Conservation (phyloP, 768 basidiomycete genomes). For the Gloeopeniophorella convolvens region DNA sequence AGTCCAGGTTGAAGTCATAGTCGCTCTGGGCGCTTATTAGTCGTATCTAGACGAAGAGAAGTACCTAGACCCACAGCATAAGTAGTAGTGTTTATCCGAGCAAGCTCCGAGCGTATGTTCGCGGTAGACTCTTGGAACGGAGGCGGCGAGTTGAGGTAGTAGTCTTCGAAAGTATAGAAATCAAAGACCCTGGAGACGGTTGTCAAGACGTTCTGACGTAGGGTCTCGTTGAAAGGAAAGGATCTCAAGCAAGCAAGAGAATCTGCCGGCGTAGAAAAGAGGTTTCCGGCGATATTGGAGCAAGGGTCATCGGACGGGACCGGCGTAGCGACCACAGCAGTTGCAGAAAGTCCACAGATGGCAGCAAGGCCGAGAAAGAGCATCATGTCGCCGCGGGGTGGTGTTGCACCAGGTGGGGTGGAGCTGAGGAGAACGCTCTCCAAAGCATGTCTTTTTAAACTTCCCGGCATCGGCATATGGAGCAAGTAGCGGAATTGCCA, state of each 20-base stretch:
- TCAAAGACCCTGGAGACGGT: conserved; percentile 30
- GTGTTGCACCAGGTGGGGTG: background rate
- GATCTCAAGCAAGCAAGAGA: conserved; percentile 22
- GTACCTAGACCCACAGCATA: conserved; percentile 33
- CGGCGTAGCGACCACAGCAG: background rate
- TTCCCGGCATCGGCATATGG: conserved; percentile 1
- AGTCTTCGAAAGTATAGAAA: conserved; percentile 38
- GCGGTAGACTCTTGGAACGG: conserved; percentile 41
- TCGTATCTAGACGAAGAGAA: background rate
- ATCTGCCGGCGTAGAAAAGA: background rate
- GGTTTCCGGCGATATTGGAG: background rate
- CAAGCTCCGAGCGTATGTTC: conserved; percentile 45
- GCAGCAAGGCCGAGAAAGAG: background rate
- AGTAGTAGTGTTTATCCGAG: conserved; percentile 40
- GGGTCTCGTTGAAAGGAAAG: conserved; percentile 37
- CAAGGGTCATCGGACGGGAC: conserved; percentile 4
- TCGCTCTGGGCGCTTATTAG: conserved; percentile 41
- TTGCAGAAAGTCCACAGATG: background rate
- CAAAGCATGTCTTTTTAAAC: background rate
- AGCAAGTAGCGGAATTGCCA: background rate
- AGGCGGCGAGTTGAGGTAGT: conserved; percentile 30
- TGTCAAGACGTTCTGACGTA: conserved; percentile 30
- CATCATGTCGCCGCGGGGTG: background rate
- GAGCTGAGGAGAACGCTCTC: background rate
- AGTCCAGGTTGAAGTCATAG: conserved; percentile 56